Evolutionary conservation across 106 monocot species (phyloP).

Genomic region (Dioscorea dumetorum): DNA sequence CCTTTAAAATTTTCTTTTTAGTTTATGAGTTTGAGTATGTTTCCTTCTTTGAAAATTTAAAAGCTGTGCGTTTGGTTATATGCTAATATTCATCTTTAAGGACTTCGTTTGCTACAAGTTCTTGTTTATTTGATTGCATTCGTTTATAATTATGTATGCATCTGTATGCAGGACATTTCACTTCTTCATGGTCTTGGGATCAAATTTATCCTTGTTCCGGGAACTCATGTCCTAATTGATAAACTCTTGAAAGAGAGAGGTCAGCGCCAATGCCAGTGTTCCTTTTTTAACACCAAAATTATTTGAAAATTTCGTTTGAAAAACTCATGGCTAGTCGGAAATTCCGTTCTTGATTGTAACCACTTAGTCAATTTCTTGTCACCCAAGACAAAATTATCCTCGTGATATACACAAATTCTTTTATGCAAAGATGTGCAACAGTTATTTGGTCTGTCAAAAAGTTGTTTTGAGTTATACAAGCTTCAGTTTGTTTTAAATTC

Average conservation of each 20-base stretch:
- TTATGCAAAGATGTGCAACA: too few species aligned
- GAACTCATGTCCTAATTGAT: constrained; percentile 57
- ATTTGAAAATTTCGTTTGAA: background rate
- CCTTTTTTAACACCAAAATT: background rate
- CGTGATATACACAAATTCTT: background rate
- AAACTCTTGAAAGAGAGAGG: constrained; percentile 55
- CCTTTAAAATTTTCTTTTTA: background rate
- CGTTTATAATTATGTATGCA: background rate
- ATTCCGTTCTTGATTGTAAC: background rate
- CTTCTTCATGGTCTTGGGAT: constrained; percentile 72
- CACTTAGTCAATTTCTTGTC: background rate
- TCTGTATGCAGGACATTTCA: constrained; percentile 48
- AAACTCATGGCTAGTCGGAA: background rate
- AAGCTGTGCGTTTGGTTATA: background rate
- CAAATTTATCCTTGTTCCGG: constrained; percentile 61
- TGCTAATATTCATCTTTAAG: background rate
- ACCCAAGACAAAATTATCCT: background rate
- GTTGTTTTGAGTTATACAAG: too few species aligned
- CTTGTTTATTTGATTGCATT: background rate
- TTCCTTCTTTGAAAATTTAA: background rate
- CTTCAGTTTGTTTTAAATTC: too few species aligned
- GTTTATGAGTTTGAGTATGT: background rate
- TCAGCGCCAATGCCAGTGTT: constrained; percentile 7
- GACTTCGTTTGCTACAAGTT: background rate
- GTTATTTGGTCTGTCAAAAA: too few species aligned